Base-by-base conservation (phyloP, 2,329 filamentous ascomycete species). In the Dactylellina sp. region DNA sequence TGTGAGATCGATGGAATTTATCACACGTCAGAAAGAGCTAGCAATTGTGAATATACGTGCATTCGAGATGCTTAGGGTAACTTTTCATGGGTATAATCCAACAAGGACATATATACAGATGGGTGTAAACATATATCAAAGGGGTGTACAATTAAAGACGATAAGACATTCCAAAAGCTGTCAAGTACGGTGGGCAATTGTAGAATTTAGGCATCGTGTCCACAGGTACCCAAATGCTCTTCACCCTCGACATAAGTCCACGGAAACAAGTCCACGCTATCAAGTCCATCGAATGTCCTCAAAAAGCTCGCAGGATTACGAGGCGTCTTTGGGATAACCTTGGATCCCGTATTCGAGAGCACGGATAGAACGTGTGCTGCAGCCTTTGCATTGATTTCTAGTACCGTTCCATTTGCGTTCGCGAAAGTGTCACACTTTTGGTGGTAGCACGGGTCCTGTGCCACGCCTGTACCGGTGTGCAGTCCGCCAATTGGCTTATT, bases 401-500 rank as follows among this genome's bases (percentile, higher is more conserved):
- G 59, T 0, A 76, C 78, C 22, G 79, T 78, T 6, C 78, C 75
- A 50, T 81, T 79, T 1, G 79, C 76, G 50, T 82, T 82, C 0
- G 78, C 62, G 25, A 79, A 79, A 0, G 75, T 80, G 56, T 82
- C 81, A 59, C 81, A 82, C 0, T 56, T 77, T 59, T 79, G 77
- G 64, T 82, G 81, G 57, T 82, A 82, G 75, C 81, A 82, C 1
- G 80, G 78, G 62, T 82, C 81, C 46, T 79, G 75, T 0, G 65
- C 75, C 1, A 76, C 70, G 12, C 78, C 77, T 7, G 76, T 75
- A 9, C 81, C 81, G 0, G 81, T 81, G 74, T 81, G 78, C 9
- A 82, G 70, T n/a, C 80, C 81, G 0, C 80, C 80, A 32, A 81
- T 79, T 1, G 81, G 80, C 61, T 81, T 82, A 42, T 77, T 75